These are phyloP conservation scores for Panellus pusillus DNA, from an alignment of 768 basidiomycete genomes.

Conservation along the genomic window DNA sequence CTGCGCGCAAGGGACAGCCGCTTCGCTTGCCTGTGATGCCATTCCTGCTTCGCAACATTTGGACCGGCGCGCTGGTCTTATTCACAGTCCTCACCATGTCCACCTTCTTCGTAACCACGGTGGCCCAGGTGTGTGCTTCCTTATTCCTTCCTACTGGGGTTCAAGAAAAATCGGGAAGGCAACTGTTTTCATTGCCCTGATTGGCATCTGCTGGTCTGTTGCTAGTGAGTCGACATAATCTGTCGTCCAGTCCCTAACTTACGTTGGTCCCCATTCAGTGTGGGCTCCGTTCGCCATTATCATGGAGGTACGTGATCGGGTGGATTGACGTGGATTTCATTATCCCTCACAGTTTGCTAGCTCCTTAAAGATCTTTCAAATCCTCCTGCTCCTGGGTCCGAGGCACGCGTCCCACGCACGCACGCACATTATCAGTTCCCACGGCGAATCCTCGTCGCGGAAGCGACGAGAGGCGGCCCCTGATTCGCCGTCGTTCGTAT, in stretches of 20 bases:
- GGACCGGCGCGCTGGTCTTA: constrained; percentile 83
- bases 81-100: constrained; percentile 79
- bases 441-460: constrained; percentile 31
- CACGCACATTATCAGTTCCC: constrained; percentile 55
- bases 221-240: constrained; percentile 43
- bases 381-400: constrained; percentile 20
- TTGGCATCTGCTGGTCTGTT: constrained; percentile 95
- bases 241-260: not conserved
- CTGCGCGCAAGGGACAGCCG: constrained; percentile 69
- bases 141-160: not conserved
- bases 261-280: constrained; percentile 27
- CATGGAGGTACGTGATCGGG: constrained; percentile 72
- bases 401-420: constrained; percentile 46
- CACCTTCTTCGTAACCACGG: constrained; percentile 85
- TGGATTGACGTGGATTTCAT: not conserved
- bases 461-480: constrained; percentile 53
- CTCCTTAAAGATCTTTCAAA: constrained; percentile 72
- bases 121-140: constrained; percentile 53
- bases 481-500: constrained; percentile 59
- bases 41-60: constrained; percentile 89
- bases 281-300: constrained; percentile 98
- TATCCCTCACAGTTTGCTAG: constrained; percentile 34
- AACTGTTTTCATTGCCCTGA: constrained; percentile 75
- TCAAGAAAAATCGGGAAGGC: constrained; percentile 46
- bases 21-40: constrained; percentile 85